phyloP scores from a whole-genome alignment of 2,329 filamentous ascomycete genomes.

The Hypoxylon sp. region DNA sequence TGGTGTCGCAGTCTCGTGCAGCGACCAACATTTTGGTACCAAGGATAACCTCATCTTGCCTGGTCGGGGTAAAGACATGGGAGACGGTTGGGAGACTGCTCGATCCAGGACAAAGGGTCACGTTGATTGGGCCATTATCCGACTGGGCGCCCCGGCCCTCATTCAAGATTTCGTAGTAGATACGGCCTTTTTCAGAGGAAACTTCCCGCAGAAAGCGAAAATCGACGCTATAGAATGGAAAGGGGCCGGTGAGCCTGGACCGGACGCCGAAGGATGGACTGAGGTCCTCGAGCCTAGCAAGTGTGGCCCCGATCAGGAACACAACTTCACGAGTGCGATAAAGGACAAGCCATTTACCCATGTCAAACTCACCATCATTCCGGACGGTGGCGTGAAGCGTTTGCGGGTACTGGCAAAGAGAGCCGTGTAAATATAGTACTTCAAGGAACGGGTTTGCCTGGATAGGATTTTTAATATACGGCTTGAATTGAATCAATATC shows the following conservation, averaged over 20 bases:
- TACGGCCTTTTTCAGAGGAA: constrained; percentile 86
- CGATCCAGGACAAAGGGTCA: constrained; percentile 79
- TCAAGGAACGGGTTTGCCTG: constrained; percentile 1
- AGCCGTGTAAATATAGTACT: constrained; percentile 50
- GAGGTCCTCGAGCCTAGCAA: constrained; percentile 77
- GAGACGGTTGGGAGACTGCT: constrained; percentile 89
- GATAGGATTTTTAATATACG: not conserved
- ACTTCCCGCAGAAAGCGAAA: constrained; percentile 83
- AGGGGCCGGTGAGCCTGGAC: constrained; percentile 67
- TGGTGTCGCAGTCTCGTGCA: constrained; percentile 80
- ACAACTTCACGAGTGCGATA: constrained; percentile 72
- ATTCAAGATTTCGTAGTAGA: constrained; percentile 80
- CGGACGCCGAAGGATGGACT: constrained; percentile 73
- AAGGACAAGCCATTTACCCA: constrained; percentile 78
- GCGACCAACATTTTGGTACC: constrained; percentile 87
- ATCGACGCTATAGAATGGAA: constrained; percentile 74
- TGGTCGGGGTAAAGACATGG: constrained; percentile 86
- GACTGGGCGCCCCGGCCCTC: constrained; percentile 75
- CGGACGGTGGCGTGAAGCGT: constrained; percentile 92
- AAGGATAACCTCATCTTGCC: constrained; percentile 86
- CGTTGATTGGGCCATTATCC: constrained; percentile 85
- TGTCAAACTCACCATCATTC: constrained; percentile 92
- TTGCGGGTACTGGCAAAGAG: constrained; percentile 81
- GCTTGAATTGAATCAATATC: not conserved
- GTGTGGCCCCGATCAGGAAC: constrained; percentile 80